Conservation (phyloP, 2,329 filamentous ascomycete species). For the Beauveria pseudobassiana region DNA sequence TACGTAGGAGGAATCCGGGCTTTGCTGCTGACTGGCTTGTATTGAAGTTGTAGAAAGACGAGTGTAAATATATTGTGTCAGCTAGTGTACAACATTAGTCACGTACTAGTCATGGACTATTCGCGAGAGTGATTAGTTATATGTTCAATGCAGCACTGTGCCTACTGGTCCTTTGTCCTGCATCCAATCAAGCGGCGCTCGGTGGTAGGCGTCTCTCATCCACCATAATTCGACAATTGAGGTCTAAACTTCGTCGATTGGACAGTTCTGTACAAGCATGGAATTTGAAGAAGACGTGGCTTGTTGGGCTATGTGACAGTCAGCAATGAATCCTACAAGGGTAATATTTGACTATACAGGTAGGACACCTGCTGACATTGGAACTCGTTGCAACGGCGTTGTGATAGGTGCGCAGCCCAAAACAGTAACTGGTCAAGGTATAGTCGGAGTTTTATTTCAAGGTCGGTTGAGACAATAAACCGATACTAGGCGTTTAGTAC, state of each 20-base stretch:
- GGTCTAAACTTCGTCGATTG: too few species aligned
- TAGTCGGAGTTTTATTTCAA: not conserved
- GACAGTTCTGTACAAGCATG: too few species aligned
- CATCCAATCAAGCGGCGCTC: too few species aligned
- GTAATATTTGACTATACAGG: not conserved
- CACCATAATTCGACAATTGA: too few species aligned
- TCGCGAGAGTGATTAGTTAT: too few species aligned
- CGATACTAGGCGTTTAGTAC: not conserved
- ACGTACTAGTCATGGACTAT: too few species aligned
- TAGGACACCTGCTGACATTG: not conserved
- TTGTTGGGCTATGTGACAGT: not conserved
- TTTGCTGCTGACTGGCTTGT: slow-evolving; percentile 41
- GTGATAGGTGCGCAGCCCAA: not conserved
- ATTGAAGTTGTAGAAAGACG: slow-evolving; percentile 36
- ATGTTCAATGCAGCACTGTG: not conserved
- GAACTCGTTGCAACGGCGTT: not conserved
- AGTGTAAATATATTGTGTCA: not conserved
- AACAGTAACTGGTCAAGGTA: not conserved
- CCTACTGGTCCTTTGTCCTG: too few species aligned
- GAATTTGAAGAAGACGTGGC: too few species aligned
- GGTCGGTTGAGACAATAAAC: not conserved
- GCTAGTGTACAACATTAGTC: not conserved
- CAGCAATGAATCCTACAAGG: not conserved
- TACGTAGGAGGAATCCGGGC: slow-evolving; percentile 41
- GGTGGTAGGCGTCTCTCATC: too few species aligned